phyloP scores from a whole-genome alignment of 768 basidiomycete genomes.

The Phylloporus sp. region DNA sequence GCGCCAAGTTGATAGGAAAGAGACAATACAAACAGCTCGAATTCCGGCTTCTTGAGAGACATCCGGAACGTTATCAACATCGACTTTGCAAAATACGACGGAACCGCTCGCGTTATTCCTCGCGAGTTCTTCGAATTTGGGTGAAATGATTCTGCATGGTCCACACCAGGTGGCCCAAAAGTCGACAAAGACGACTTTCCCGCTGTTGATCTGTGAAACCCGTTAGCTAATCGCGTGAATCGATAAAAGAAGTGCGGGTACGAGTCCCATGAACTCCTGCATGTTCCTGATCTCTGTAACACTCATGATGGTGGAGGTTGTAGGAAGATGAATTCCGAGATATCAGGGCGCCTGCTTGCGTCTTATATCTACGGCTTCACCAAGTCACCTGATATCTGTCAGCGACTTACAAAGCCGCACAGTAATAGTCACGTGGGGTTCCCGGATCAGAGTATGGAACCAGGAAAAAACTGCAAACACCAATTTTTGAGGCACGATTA shows the following conservation, averaged over 20 bases:
- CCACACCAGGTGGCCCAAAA: slow-evolving; percentile 18
- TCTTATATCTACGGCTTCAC: not conserved
- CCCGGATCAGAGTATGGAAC: too few relatives aligned
- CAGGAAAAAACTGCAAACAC: too few relatives aligned
- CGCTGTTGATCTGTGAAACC: not conserved
- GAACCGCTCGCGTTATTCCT: slow-evolving; percentile 2
- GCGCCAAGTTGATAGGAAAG: too few relatives aligned
- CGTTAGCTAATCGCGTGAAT: not conserved
- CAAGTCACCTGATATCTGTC: slow-evolving; percentile 4
- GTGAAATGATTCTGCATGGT: slow-evolving; percentile 14
- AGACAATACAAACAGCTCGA: slow-evolving; percentile 41
- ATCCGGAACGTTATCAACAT: slow-evolving; percentile 51
- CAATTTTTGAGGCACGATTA: too few relatives aligned
- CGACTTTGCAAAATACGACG: slow-evolving; percentile 65
- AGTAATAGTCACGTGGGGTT: not conserved
- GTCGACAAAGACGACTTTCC: slow-evolving; percentile 12
- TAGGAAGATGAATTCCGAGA: not conserved
- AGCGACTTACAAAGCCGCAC: slow-evolving; percentile 4
- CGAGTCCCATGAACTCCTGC: not conserved
- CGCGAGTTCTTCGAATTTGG: slow-evolving; percentile 7
- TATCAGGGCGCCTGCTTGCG: not conserved
- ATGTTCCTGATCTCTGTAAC: not conserved
- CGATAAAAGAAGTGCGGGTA: not conserved
- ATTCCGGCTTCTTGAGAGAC: slow-evolving; percentile 49
- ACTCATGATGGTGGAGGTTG: not conserved